Conservation (phyloP, 441 rosid genomes). For the Populus hybrid region DNA sequence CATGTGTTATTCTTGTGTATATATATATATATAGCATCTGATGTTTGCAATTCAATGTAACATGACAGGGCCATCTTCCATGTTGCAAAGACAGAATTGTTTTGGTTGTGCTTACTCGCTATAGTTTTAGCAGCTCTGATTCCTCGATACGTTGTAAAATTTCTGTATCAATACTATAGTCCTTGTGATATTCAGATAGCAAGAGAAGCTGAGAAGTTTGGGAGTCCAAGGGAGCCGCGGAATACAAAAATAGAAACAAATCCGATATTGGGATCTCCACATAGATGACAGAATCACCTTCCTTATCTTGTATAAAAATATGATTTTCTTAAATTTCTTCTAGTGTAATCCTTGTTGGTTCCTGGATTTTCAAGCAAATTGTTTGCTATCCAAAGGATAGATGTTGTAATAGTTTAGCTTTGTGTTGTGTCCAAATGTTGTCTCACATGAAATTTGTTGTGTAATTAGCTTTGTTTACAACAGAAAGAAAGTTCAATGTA, state of each 20-base stretch:
- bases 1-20: not conserved
- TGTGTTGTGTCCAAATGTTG: too few relatives aligned
- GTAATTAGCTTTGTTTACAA: too few relatives aligned
- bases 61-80: conserved; percentile 83
- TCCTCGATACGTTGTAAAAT: conserved; percentile 71
- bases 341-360: too few relatives aligned
- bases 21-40: not conserved
- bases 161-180: conserved; percentile 53
- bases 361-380: too few relatives aligned
- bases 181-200: conserved; percentile 81
- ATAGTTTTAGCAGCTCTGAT: conserved; percentile 60
- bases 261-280: conserved; percentile 37
- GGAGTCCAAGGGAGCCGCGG: conserved; percentile 29
- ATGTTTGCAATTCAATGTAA: conserved; percentile 10
- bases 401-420: too few relatives aligned
- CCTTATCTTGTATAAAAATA: not conserved
- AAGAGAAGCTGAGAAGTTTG: conserved; percentile 73
- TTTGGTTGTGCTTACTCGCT: conserved; percentile 82
- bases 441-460: too few relatives aligned
- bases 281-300: conserved; percentile 33
- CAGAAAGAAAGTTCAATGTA: too few relatives aligned
- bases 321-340: too few relatives aligned
- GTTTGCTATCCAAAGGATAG: too few relatives aligned
- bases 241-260: conserved; percentile 68
- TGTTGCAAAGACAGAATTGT: conserved; percentile 54